Evolutionary conservation across 768 basidiomycete genomes (phyloP).

Genomic region (Artomyces pyxidatus): DNA sequence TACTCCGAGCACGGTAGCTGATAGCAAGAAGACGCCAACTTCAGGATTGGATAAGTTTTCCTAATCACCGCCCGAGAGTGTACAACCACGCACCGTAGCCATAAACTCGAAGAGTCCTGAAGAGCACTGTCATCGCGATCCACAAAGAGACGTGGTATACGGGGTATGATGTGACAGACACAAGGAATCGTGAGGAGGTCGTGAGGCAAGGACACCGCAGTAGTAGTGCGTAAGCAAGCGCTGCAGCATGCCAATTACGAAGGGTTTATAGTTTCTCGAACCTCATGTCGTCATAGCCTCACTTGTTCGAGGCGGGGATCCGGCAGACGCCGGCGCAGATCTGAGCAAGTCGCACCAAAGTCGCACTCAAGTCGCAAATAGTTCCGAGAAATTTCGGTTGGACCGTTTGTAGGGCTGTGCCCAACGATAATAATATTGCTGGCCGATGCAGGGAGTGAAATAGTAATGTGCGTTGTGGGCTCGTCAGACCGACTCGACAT

Average conservation of each 20-base stretch:
- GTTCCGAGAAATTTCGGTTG: too few species aligned
- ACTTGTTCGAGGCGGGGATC: too few species aligned
- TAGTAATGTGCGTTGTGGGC: too few species aligned
- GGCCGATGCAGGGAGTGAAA: too few species aligned
- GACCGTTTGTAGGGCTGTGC: too few species aligned
- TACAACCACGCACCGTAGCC: conserved; percentile 7
- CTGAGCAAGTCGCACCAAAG: too few species aligned
- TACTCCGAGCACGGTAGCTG: conserved; percentile 55
- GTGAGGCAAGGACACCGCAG: not conserved
- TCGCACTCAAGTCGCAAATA: too few species aligned
- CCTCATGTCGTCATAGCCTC: too few species aligned
- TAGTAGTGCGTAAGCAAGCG: not conserved
- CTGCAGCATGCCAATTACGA: not conserved
- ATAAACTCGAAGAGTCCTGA: conserved; percentile 6
- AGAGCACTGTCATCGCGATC: conserved; percentile 11
- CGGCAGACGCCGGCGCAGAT: too few species aligned
- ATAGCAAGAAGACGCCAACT: conserved; percentile 33
- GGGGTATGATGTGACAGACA: not conserved
- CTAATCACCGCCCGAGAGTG: too few species aligned
- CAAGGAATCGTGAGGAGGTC: not conserved
- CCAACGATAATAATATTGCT: too few species aligned
- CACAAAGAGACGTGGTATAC: not conserved
- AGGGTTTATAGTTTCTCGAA: not conserved
- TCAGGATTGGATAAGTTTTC: not conserved
- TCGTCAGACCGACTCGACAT: too few species aligned